Percentiles rank a stretch among this genome's conserved stretches.
Evolutionary conservation across 176 grass and related monocot genomes (phyloP).

Genomic region (Aegilops bicornis): DNA sequence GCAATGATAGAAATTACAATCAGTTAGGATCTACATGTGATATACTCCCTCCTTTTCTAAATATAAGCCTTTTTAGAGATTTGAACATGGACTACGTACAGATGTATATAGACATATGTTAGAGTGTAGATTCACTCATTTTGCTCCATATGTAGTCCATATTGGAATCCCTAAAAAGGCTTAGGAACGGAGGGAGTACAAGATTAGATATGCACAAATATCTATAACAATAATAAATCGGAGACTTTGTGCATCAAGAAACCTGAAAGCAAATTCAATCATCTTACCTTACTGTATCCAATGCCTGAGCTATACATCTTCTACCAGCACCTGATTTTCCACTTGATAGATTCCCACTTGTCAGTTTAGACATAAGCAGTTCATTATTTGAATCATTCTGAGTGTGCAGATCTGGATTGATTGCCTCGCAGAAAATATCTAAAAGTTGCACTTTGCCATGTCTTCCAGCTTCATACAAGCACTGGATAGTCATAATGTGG

Average conservation of each 20-base stretch:
- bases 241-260: neutral
- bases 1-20: neutral
- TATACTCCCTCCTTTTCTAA: neutral
- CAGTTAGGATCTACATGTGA: neutral
- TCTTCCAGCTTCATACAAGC: constrained; percentile 86
- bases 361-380: constrained; percentile 26
- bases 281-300: constrained; percentile 58
- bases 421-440: constrained; percentile 85
- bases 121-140: too few species aligned
- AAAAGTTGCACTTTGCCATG: constrained; percentile 68
- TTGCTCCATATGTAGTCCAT: too few species aligned
- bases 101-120: too few species aligned
- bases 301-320: constrained; percentile 54
- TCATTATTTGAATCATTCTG: constrained; percentile 33
- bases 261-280: constrained; percentile 13
- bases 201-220: too few species aligned
- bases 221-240: neutral
- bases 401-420: constrained; percentile 43
- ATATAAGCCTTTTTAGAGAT: too few species aligned
- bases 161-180: too few species aligned
- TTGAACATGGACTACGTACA: too few species aligned
- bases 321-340: constrained; percentile 38
- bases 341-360: constrained; percentile 24
- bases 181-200: neutral
- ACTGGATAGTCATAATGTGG: constrained; percentile 45